Evolutionary conservation across 306 rosid genomes (phyloP), one percentile per base, ranked within the genome.

Genomic region (Glycine tomentella): DNA sequence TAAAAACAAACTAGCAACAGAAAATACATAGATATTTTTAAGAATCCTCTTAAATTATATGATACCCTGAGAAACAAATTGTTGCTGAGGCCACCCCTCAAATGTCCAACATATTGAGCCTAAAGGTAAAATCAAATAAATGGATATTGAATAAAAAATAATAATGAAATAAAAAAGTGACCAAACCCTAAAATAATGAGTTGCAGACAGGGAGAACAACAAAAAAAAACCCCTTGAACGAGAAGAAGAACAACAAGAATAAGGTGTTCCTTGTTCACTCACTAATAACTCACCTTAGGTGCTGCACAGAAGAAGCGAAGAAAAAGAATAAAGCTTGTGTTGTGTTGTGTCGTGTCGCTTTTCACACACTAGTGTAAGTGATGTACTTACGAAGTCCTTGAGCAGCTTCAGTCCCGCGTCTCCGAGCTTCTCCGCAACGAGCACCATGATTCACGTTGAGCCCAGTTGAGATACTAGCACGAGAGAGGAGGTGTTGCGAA

Each of bases 61-160:
- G 58, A 45, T 81, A 90, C 99, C 99, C 89, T 93, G 87, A 96
- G 83, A 83, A 96, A 96, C 20, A 96, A 85, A 79, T 93, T 96
- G 84, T 93, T 92, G 82, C 98, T 89, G 56, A 90, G 84, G 14
- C 89, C 98, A 72, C 91, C 95, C 20, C 86, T 93, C 51, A 80
- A 61, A 79, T 90, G 69, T 56, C 97, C 98, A n/a, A 96, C 93
- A 90, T 92, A 84, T 53, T 90, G 89, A 3, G 89, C 98, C 98
- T 90, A 90, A 75, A 65, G 56, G 38, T 11, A 83, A 79, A 82
- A 75, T 3, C 8, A 58, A 57, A 51, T 34, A 34, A 34, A 34
- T 34, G 40, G 7, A 86, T 4, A 72, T 5, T 45, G 72, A 79
- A 61, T 90, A 74, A 89, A 80, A 46, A 62, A 46, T n/a, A 57